Base-by-base conservation (phyloP, 2,329 filamentous ascomycete genomes). In the Fragosphaeria purpurea region DNA sequence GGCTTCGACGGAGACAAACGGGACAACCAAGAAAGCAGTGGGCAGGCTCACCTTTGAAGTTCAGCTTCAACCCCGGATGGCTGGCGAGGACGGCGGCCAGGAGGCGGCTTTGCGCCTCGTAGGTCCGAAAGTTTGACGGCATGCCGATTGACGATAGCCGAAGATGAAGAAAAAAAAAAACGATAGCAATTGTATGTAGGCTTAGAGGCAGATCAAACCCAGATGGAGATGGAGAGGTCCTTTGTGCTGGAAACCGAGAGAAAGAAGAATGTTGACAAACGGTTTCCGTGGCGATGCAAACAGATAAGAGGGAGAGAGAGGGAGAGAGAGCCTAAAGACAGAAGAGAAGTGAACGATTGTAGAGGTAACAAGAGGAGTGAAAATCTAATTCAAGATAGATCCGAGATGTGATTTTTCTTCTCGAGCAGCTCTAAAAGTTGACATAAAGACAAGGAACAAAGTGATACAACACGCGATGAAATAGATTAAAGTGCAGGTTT, bases 71-170 rank as follows among this genome's bases (percentile, higher is more conserved):
- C 0, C 68, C 67, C 0, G 74, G 74, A 49, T 77, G 71, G 3
- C 78, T 76, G 0, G 79, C 80, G 0, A 84, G 66, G 31, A 83
- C 74, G 5, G 80, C 80, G 1, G 78, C 74, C 3, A 83, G 68
- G 38, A 84, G 73, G 44, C 80, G 78, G 22, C 74, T 72, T 56
- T 79, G 77, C 0, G 75, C 70, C 62, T 83, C 79, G 60, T 79
- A 81, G 2, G 70, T 71, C 55, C 74, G 76, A 66, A 82, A 83
- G 57, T 79, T 82, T 11, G 75, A 70, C 50, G 74, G 67, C 76
- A 79, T 57, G 10, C 31, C 53, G 39, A 13, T 11, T 44, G 13
- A 31, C 4, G 10, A 7, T 11, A 22, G 30, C 7, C 22, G 31
- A 30, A 37, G 40, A 31, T 4, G 8, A n/a, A 10, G 40, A 38